Evolutionary conservation across 2,329 filamentous ascomycete species (phyloP).

Genomic region (Diaporthe sp.): DNA sequence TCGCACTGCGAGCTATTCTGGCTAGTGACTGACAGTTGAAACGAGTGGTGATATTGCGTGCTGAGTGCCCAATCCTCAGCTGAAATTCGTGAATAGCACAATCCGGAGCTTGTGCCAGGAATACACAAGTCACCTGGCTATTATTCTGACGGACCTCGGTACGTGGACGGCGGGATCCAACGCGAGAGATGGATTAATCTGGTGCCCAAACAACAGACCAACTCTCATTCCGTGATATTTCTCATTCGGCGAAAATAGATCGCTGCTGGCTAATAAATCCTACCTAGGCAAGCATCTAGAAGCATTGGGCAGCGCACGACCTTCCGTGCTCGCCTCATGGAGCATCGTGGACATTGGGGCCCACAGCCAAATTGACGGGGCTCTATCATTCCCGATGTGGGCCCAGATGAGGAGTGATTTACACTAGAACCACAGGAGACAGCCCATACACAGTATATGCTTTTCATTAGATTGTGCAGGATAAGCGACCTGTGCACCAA

Average conservation of each 20-base stretch:
- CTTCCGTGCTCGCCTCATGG: constrained; percentile 8
- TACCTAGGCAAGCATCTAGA: not conserved
- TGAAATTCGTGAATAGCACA: not conserved
- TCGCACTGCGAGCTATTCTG: not conserved
- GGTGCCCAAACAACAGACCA: not conserved
- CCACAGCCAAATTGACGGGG: constrained; percentile 4
- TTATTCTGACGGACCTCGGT: not conserved
- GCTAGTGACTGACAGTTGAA: not conserved
- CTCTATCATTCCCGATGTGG: not conserved
- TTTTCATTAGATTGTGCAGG: not conserved
- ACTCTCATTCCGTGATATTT: not conserved
- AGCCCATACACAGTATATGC: not conserved
- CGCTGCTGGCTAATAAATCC: not conserved
- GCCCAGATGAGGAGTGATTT: not conserved
- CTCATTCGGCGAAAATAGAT: not conserved
- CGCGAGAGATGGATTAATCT: not conserved
- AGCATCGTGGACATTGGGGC: not conserved
- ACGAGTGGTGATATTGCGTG: not conserved
- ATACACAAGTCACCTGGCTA: too few species aligned
- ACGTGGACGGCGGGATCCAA: not conserved
- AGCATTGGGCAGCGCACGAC: not conserved
- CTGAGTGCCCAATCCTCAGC: not conserved
- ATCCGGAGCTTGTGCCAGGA: not conserved
- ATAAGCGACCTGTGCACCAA: not conserved
- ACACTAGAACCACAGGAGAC: not conserved